Evolutionary conservation across 2,329 filamentous ascomycete species (phyloP).

Genomic region (Hymenoscyphus scutula): DNA sequence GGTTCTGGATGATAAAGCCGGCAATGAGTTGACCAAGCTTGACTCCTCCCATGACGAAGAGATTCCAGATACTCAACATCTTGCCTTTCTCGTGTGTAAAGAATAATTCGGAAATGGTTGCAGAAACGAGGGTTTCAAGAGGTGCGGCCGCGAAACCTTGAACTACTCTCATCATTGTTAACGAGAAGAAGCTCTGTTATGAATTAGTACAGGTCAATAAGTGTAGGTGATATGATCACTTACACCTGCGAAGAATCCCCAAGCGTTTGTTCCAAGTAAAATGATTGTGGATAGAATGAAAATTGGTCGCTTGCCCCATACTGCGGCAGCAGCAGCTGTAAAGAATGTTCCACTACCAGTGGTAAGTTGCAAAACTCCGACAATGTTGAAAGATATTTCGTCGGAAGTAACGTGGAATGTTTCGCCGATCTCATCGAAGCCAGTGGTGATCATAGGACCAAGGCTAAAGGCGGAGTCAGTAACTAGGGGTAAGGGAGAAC

Average conservation of each 20-base stretch:
- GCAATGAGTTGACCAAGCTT: constrained; percentile 40
- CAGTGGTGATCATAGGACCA: constrained; percentile 43
- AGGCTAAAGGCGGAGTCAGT: constrained; percentile 29
- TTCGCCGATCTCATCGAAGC: constrained; percentile 36
- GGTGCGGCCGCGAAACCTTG: constrained; percentile 33
- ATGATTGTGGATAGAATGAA: constrained; percentile 36
- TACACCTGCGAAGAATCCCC: constrained; percentile 40
- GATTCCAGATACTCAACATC: constrained; percentile 32
- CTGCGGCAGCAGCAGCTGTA: constrained; percentile 41
- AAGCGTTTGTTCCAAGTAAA: constrained; percentile 39
- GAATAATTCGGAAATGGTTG: constrained; percentile 44
- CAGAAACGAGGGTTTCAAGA: constrained; percentile 37
- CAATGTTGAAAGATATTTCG: constrained; percentile 36
- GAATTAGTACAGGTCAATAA: background rate
- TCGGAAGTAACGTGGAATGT: constrained; percentile 41
- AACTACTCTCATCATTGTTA: constrained; percentile 37
- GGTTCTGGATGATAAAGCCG: constrained; percentile 38
- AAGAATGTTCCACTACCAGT: constrained; percentile 43
- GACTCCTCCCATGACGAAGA: constrained; percentile 33
- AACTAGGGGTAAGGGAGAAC: constrained; percentile 18
- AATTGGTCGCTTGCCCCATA: constrained; percentile 33
- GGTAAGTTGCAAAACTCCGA: constrained; percentile 40
- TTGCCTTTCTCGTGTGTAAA: constrained; percentile 46
- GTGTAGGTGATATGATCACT: constrained; percentile 1
- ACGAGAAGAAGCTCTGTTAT: constrained; percentile 37